Percentiles rank a stretch among this genome's conserved stretches.
Evolutionary conservation across 441 rosid species (phyloP).

Genomic region (Brassica balearica): DNA sequence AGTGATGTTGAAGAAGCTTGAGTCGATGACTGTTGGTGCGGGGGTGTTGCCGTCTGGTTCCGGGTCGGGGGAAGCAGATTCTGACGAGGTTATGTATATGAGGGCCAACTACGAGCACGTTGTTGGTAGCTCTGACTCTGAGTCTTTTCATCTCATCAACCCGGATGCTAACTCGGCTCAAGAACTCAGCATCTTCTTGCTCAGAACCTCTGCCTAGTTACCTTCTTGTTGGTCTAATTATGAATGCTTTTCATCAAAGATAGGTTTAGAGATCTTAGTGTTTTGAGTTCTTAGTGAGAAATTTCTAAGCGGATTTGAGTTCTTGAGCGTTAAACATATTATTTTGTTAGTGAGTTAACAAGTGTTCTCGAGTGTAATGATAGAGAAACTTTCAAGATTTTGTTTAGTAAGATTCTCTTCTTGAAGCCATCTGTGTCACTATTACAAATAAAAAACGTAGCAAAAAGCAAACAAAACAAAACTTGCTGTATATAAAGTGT

Average conservation of each 20-base stretch:
- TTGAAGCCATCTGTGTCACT: not conserved
- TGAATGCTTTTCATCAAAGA: slow-evolving; percentile 27
- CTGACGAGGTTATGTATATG: slow-evolving; percentile 83
- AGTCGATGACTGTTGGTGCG: slow-evolving; percentile 78
- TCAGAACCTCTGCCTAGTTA: slow-evolving; percentile 48
- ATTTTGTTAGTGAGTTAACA: not conserved
- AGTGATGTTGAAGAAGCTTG: slow-evolving; percentile 64
- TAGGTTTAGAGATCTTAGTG: slow-evolving; percentile 22
- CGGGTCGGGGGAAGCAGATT: slow-evolving; percentile 42
- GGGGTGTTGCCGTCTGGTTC: slow-evolving; percentile 67
- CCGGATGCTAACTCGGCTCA: slow-evolving; percentile 72
- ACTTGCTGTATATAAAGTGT: not conserved
- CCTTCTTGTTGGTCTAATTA: slow-evolving; percentile 35
- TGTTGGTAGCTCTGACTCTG: slow-evolving; percentile 70
- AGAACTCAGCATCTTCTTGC: slow-evolving; percentile 86
- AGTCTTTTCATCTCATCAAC: slow-evolving; percentile 81
- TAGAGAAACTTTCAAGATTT: not conserved
- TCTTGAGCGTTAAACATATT: slow-evolving; percentile 4
- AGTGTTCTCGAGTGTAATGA: not conserved
- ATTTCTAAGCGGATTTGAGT: slow-evolving; percentile 7
- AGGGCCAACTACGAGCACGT: slow-evolving; percentile 83
- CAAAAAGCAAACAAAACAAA: not conserved
- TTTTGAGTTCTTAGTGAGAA: slow-evolving; percentile 7
- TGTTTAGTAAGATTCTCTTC: not conserved
- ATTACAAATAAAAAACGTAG: not conserved